phyloP scores from a whole-genome alignment of 768 basidiomycete species.

The Suillus clintonianus region DNA sequence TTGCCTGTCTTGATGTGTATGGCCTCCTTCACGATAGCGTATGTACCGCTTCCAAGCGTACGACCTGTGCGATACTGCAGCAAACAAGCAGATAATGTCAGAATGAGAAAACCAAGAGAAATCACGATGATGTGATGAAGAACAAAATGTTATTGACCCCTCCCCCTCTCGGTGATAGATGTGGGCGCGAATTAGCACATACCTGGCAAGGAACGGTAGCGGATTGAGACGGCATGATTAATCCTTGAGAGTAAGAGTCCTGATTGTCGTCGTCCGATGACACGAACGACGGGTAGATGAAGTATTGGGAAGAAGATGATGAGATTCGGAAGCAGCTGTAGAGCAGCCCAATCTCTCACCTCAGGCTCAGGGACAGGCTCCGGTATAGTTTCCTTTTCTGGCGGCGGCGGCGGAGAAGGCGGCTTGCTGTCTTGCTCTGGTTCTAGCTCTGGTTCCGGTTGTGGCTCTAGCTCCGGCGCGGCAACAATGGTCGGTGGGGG shows the following conservation, averaged over 20 bases:
- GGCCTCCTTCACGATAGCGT: conserved; percentile 94
- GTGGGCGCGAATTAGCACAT: conserved; percentile 8
- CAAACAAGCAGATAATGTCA: not conserved
- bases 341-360: conserved; percentile 15
- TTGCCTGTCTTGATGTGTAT: conserved; percentile 90
- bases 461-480: conserved; percentile 18
- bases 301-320: conserved; percentile 1
- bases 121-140: conserved; percentile 4
- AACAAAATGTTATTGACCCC: not conserved
- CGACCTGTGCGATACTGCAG: conserved; percentile 83
- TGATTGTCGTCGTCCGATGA: conserved; percentile 12
- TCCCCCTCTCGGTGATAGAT: conserved; percentile 4
- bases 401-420: conserved; percentile 9
- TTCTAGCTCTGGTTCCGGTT: conserved; percentile 13
- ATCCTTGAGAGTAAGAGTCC: conserved; percentile 14
- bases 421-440: conserved; percentile 7
- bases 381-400: conserved; percentile 27
- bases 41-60: conserved; percentile 89
- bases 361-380: conserved; percentile 18
- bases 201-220: conserved; percentile 52
- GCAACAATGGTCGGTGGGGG: not conserved
- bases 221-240: conserved; percentile 31
- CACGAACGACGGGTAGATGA: conserved; percentile 6
- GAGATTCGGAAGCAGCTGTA: conserved; percentile 5
- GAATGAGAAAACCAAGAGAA: conserved; percentile 3